These are phyloP conservation scores for Sicyos edulis DNA, from an alignment of 306 rosid genomes.

Conservation along the genomic window DNA sequence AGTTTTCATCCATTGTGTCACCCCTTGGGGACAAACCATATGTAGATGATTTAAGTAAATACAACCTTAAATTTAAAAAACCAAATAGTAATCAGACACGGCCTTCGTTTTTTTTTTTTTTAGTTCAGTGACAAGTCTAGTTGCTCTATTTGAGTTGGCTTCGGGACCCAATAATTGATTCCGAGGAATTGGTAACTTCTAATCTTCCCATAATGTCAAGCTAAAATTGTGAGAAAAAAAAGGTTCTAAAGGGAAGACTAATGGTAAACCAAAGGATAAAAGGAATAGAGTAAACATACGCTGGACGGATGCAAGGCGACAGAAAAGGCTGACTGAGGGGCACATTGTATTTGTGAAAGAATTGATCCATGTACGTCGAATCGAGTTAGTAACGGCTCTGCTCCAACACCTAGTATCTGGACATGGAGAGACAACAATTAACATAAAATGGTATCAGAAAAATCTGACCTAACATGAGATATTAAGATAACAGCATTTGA, in stretches of 20 bases:
- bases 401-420: constrained; percentile 81
- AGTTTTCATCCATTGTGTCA: too few relatives aligned
- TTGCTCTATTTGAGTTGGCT: neutral
- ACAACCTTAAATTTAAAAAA: too few relatives aligned
- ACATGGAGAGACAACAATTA: constrained; percentile 12
- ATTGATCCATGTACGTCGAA: constrained; percentile 67
- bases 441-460: neutral
- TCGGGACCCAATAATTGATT: neutral
- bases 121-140: too few relatives aligned
- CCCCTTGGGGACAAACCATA: too few relatives aligned
- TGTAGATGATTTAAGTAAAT: too few relatives aligned
- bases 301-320: constrained; percentile 70
- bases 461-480: neutral
- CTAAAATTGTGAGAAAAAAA: neutral
- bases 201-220: neutral
- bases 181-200: neutral
- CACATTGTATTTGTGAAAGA: constrained; percentile 88
- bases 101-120: too few relatives aligned
- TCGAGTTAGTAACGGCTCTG: constrained; percentile 69
- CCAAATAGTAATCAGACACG: too few relatives aligned
- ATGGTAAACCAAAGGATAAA: neutral
- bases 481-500: neutral
- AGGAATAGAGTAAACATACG: constrained; percentile 38
- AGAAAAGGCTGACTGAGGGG: constrained; percentile 70
- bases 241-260: constrained; percentile 9